These are phyloP conservation scores for Fusarium siculi DNA, from an alignment of 2,329 filamentous ascomycete species.

Conservation along the genomic window DNA sequence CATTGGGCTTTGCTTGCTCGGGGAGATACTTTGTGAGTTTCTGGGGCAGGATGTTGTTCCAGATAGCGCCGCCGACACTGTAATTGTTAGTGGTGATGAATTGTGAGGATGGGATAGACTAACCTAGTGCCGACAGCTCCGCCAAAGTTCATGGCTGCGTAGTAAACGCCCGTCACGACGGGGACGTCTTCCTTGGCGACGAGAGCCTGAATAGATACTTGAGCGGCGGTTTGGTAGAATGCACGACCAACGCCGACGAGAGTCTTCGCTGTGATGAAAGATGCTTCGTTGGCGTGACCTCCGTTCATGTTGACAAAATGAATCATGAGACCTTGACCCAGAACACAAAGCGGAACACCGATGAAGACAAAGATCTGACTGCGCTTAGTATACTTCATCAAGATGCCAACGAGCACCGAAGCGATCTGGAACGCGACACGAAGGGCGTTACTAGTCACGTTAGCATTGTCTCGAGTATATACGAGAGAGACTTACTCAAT, in stretches of 20 bases:
- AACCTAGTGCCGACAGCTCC: slow-evolving; percentile 46
- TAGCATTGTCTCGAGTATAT: neutral
- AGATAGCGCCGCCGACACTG: slow-evolving; percentile 52
- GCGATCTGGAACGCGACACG: slow-evolving; percentile 52
- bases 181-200: slow-evolving; percentile 50
- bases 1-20: slow-evolving; percentile 31
- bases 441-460: slow-evolving; percentile 40
- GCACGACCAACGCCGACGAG: slow-evolving; percentile 50
- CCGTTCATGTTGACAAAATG: slow-evolving; percentile 45
- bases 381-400: slow-evolving; percentile 51
- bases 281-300: slow-evolving; percentile 45
- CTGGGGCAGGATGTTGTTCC: slow-evolving; percentile 45
- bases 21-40: slow-evolving; percentile 44
- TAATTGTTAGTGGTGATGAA: neutral
- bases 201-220: slow-evolving; percentile 48
- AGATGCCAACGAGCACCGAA: slow-evolving; percentile 48
- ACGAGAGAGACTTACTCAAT: slow-evolving; percentile 43
- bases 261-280: slow-evolving; percentile 50
- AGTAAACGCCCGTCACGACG: slow-evolving; percentile 50
- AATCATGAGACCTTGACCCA: slow-evolving; percentile 49
- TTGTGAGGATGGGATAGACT: rapidly evolving
- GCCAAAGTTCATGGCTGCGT: slow-evolving; percentile 50
- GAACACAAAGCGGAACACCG: slow-evolving; percentile 47
- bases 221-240: slow-evolving; percentile 44
- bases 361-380: slow-evolving; percentile 47